Base-by-base conservation (phyloP, 441 rosid genomes). In the Viola pubescens region DNA sequence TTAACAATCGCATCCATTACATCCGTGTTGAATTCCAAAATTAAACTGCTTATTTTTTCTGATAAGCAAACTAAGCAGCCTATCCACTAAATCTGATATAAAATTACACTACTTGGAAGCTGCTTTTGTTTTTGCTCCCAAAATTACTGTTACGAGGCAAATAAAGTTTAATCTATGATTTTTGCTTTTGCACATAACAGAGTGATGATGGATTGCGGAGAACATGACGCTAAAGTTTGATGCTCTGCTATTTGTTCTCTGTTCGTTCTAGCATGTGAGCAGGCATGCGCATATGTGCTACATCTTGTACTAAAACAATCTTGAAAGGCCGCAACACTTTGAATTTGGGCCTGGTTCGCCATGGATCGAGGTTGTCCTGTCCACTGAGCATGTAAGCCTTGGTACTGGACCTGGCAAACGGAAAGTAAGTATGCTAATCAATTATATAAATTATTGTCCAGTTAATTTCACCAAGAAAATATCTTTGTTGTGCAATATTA, bases 361-460 rank as follows among this genome's bases (percentile, higher is more conserved):
- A 6, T 39, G 7, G 34, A n/a, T 44, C 0, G 14, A 45, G 52
- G 12, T 8, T 26, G 14, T 39, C 40, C 39, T 48, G 7, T 58
- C 61, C 51, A 46, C 54, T 9, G 7, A 52, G 44, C 49, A 37
- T 9, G 7, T 12, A 10, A 14, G 63, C 37, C 7, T 34, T 48
- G 7, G 9, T 41, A 9, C 39, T 19, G 54, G 56, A 64, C 59
- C 12, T 55, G 48, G 34, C 56, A 53, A 54, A 56, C 7, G 41
- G 52, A 12, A 46, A 60, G 43, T 54, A 50, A 16, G 61, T 48
- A 59, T 8, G 16, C 9, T 8, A 46, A 41, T 49, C 6, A 59
- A 46, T 9, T 64, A 48, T 16, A 47, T 26, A 60, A 60, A 6
- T n/a, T 3, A 38, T 45, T 44, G 10, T 52, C 19, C 44, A 16